Percentiles rank a stretch among this genome's conserved stretches.
Conservation (phyloP, 495 filamentous ascomycete genomes). For the Pseudevernia furfuracea region DNA sequence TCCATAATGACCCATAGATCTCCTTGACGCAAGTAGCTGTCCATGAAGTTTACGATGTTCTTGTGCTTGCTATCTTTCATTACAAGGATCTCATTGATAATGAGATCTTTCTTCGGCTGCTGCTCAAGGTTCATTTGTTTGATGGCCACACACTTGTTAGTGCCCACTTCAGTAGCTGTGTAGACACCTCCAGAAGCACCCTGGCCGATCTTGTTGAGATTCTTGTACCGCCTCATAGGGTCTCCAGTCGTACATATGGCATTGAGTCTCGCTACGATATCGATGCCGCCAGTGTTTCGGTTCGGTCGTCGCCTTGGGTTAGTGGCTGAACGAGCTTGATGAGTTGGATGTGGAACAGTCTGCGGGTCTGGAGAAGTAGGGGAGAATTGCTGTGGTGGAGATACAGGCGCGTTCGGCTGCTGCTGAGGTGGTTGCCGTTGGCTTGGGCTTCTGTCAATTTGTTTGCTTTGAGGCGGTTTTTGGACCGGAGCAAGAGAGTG, state of each 20-base stretch:
- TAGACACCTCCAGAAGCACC: conserved; percentile 95
- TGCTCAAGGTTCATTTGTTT: conserved; percentile 99
- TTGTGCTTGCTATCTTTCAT: conserved; percentile 99
- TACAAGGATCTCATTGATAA: conserved; percentile 97
- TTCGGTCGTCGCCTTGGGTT: conserved; percentile 62
- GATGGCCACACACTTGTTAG: conserved; percentile 86
- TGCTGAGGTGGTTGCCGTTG: conserved; percentile 40
- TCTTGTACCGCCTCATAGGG: conserved; percentile 76
- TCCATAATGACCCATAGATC: conserved; percentile 99
- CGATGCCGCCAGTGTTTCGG: conserved; percentile 57
- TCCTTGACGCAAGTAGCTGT: conserved; percentile 80
- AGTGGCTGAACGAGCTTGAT: conserved; percentile 40
- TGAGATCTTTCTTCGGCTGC: conserved; percentile 97
- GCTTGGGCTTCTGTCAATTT: conserved; percentile 58
- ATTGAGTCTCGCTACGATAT: conserved; percentile 75
- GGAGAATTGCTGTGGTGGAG: conserved; percentile 46
- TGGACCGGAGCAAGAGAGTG: conserved; percentile 68
- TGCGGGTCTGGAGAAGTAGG: conserved; percentile 44
- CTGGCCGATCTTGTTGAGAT: conserved; percentile 92
- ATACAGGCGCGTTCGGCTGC: conserved; percentile 30
- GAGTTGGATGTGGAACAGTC: conserved; percentile 44
- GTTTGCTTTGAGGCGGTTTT: conserved; percentile 51
- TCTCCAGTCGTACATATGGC: conserved; percentile 85
- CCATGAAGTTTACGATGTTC: conserved; percentile 98
- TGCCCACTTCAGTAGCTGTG: conserved; percentile 77